Conservation (phyloP, 2,329 filamentous ascomycete species). For the Gliomastix tumulicola region DNA sequence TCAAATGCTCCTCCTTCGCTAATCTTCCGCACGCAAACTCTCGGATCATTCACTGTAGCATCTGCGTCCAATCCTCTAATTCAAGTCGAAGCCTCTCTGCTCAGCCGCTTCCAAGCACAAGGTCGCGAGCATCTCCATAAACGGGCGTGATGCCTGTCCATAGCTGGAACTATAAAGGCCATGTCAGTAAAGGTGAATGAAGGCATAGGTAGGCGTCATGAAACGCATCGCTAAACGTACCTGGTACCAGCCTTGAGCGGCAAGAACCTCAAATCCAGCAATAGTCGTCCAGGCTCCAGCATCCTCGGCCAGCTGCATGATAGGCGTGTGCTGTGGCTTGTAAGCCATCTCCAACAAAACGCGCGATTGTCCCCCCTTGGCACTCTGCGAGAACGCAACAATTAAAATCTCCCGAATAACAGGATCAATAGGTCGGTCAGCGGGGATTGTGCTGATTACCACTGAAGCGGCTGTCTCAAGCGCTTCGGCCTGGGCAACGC, state of each 20-base stretch:
- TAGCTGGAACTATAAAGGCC: constrained; percentile 55
- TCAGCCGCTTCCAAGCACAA: constrained; percentile 51
- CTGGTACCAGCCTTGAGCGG: constrained; percentile 86
- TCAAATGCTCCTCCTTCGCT: too few relatives aligned
- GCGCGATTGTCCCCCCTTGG: constrained; percentile 30
- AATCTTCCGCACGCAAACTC: too few relatives aligned
- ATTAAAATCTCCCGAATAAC: constrained; percentile 51
- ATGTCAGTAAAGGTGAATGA: constrained; percentile 9
- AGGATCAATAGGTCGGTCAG: constrained; percentile 73
- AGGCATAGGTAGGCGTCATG: too few relatives aligned
- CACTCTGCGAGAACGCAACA: constrained; percentile 3
- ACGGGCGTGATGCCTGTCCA: constrained; percentile 79
- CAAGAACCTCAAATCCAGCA: constrained; percentile 80
- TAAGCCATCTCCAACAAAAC: constrained; percentile 95
- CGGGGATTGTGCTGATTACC: constrained; percentile 85
- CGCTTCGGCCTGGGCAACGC: constrained; percentile 38
- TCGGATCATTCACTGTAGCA: too few relatives aligned
- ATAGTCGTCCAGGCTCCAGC: constrained; percentile 72
- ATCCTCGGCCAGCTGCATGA: constrained; percentile 77
- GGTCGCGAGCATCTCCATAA: constrained; percentile 60
- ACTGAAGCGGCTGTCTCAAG: constrained; percentile 51
- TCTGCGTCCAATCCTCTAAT: too few relatives aligned
- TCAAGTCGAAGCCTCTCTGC: too few relatives aligned
- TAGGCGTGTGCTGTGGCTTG: constrained; percentile 72
- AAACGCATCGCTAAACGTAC: constrained; percentile 36